Evolutionary conservation across 1,139 yeast species (phyloP).

Genomic region (Protomyces lactucae-debilis): DNA sequence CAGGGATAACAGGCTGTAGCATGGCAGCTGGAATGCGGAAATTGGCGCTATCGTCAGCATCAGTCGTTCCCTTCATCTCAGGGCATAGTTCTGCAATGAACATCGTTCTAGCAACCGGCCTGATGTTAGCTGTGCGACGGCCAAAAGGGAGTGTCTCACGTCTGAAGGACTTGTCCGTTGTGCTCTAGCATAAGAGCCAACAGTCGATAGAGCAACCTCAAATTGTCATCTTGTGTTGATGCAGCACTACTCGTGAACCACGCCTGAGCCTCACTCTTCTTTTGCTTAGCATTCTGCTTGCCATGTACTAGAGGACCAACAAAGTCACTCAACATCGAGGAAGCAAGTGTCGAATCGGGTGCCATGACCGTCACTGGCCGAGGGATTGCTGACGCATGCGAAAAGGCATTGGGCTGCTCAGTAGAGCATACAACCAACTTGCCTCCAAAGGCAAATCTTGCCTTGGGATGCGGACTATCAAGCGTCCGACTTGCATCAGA

Average conservation of each 20-base stretch:
- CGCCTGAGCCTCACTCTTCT: neutral
- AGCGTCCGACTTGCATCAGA: neutral
- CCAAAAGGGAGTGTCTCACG: neutral
- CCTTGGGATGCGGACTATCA: conserved; percentile 39
- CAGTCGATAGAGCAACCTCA: conserved; percentile 1
- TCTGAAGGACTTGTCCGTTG: conserved; percentile 1
- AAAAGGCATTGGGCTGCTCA: conserved; percentile 1
- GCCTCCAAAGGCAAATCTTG: conserved; percentile 59
- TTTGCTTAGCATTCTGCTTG: conserved; percentile 10
- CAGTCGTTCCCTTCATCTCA: neutral
- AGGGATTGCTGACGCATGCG: conserved; percentile 6
- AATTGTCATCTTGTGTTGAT: neutral
- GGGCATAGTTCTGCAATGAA: conserved; percentile 1
- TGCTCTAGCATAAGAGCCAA: conserved; percentile 3
- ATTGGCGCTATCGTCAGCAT: conserved; percentile 9
- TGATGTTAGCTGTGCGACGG: neutral
- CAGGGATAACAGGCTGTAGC: neutral
- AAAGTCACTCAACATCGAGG: conserved; percentile 1
- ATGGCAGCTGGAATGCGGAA: conserved; percentile 7
- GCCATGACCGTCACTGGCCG: neutral
- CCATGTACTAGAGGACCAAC: conserved; percentile 13
- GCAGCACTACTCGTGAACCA: conserved; percentile 2
- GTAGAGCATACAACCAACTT: conserved; percentile 49
- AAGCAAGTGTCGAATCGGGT: conserved; percentile 5
- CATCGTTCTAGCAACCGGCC: neutral